A percentile compares a stretch with the other conserved stretches of the same genome.
Evolutionary conservation across 345 rosid species (phyloP).

Genomic region (Kandelia obovata): DNA sequence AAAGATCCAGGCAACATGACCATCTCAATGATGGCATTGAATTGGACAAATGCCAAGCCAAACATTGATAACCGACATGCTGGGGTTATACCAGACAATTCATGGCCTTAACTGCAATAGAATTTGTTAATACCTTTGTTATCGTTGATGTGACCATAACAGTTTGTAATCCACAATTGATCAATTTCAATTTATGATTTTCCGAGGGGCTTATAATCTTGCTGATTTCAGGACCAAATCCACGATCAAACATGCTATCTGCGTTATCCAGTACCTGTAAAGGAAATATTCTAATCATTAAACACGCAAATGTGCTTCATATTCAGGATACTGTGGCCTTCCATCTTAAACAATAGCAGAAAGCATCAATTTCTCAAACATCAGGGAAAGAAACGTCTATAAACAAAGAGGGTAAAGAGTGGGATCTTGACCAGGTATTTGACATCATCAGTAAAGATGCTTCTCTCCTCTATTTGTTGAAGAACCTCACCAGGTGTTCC

Average conservation of each 20-base stretch:
- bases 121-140: constrained; percentile 50
- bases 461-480: constrained; percentile 85
- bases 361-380: background rate
- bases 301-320: too few species aligned
- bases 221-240: constrained; percentile 92
- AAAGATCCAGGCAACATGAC: background rate
- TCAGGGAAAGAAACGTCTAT: too few species aligned
- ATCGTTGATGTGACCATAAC: constrained; percentile 88
- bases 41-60: background rate
- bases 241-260: constrained; percentile 96
- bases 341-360: constrained; percentile 17
- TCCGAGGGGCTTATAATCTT: constrained; percentile 82
- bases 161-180: constrained; percentile 74
- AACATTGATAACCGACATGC: too few species aligned
- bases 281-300: constrained; percentile 1
- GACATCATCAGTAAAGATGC: constrained; percentile 92
- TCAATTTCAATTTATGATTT: constrained; percentile 57
- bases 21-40: constrained; percentile 15
- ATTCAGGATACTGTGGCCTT: too few species aligned
- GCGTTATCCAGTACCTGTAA: constrained; percentile 94
- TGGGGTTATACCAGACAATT: too few species aligned
- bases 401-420: background rate
- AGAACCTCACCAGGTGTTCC: constrained; percentile 97
- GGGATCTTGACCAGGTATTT: constrained; percentile 52
- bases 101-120: too few species aligned